phyloP scores from a whole-genome alignment of 306 rosid species.

The Alnus rubra region DNA sequence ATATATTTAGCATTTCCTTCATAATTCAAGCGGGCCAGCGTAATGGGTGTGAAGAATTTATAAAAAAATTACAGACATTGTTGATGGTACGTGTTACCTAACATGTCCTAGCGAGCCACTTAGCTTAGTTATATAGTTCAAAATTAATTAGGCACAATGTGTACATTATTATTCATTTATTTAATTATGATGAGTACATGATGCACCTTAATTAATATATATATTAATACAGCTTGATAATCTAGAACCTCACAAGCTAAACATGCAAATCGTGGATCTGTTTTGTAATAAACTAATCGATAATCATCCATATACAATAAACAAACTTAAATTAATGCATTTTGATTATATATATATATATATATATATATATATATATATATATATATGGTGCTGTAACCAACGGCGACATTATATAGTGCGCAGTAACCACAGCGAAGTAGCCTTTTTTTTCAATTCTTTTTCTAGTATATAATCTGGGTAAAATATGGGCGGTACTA shows the following conservation, averaged over 20 bases:
- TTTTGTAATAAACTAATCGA: not conserved
- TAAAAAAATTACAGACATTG: too few relatives aligned
- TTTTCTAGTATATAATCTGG: not conserved
- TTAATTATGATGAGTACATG: not conserved
- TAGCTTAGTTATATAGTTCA: not conserved
- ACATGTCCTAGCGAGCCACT: too few relatives aligned
- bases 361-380: not conserved
- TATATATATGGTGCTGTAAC: not conserved
- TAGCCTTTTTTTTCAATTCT: too few relatives aligned
- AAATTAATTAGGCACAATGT: not conserved
- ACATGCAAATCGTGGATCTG: conserved; percentile 28
- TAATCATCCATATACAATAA: not conserved
- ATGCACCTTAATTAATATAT: not conserved
- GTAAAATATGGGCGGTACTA: too few relatives aligned
- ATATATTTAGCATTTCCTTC: too few relatives aligned
- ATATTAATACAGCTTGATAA: not conserved
- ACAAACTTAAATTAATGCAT: not conserved
- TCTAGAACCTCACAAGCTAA: conserved; percentile 1
- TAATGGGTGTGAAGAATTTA: too few relatives aligned
- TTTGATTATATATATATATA: not conserved
- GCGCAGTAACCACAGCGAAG: too few relatives aligned
- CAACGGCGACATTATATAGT: too few relatives aligned
- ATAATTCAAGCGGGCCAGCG: too few relatives aligned
- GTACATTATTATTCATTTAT: too few relatives aligned
- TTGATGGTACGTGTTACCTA: too few relatives aligned